These are phyloP conservation scores for Lecanicillium sp. DNA, from an alignment of 2,329 filamentous ascomycete species.

Conservation along the genomic window DNA sequence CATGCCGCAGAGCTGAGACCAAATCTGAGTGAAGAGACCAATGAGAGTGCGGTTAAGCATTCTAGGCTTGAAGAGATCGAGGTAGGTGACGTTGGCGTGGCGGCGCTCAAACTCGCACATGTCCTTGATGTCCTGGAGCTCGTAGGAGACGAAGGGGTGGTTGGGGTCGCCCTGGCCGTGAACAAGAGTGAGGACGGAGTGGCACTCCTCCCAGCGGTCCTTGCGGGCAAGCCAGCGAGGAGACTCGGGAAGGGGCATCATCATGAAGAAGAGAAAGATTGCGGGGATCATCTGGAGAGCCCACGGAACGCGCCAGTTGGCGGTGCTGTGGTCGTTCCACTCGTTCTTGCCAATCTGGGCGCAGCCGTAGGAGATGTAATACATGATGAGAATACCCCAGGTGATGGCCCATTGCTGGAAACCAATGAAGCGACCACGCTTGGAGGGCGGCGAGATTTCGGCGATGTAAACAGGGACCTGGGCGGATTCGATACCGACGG, in stretches of 20 bases:
- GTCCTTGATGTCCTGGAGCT: slow-evolving; percentile 67
- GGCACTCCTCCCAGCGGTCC: slow-evolving; percentile 55
- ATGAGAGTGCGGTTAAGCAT: slow-evolving; percentile 48
- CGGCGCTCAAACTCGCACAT: slow-evolving; percentile 67
- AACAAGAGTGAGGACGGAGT: slow-evolving; percentile 47
- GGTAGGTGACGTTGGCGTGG: slow-evolving; percentile 62
- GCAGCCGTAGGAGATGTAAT: slow-evolving; percentile 61
- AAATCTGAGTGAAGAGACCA: slow-evolving; percentile 48
- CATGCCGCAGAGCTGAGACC: slow-evolving; percentile 51
- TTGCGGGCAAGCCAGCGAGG: slow-evolving; percentile 59
- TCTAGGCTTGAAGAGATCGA: slow-evolving; percentile 68
- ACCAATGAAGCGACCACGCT: slow-evolving; percentile 60
- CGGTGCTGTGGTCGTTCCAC: slow-evolving; percentile 33
- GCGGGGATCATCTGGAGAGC: slow-evolving; percentile 59
- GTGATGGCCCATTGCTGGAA: slow-evolving; percentile 72
- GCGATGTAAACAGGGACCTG: slow-evolving; percentile 67
- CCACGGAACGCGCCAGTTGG: slow-evolving; percentile 60
- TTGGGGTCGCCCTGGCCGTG: slow-evolving; percentile 61
- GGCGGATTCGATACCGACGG: slow-evolving; percentile 59
- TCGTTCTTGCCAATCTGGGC: slow-evolving; percentile 45
- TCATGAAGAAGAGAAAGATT: slow-evolving; percentile 51
- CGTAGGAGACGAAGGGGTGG: slow-evolving; percentile 59
- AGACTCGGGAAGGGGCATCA: slow-evolving; percentile 55
- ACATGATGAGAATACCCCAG: slow-evolving; percentile 61
- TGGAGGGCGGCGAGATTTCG: slow-evolving; percentile 52